Conservation (phyloP, 768 basidiomycete genomes). For the Suillus fuscotomentosus region DNA sequence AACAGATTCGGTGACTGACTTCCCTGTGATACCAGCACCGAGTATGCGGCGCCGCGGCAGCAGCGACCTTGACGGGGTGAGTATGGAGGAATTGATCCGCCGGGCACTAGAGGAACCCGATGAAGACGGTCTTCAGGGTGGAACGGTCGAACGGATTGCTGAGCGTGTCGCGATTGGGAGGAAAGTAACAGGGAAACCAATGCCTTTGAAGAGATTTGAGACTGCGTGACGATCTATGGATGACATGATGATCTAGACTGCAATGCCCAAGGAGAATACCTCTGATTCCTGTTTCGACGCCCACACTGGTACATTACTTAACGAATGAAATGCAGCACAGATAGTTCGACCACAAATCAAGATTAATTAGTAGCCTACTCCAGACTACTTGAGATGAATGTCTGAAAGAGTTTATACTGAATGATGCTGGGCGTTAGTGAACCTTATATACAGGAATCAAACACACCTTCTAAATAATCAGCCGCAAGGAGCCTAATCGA, state of each 20-base stretch:
- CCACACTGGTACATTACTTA: background rate
- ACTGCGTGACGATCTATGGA: slow-evolving; percentile 38
- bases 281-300: background rate
- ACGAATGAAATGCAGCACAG: background rate
- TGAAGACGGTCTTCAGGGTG: slow-evolving; percentile 35
- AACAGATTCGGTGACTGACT: slow-evolving; percentile 21
- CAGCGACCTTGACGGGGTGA: slow-evolving; percentile 40
- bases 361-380: background rate
- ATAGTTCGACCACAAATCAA: background rate
- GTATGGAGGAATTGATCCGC: slow-evolving; percentile 68
- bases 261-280: background rate
- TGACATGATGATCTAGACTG: background rate
- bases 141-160: slow-evolving; percentile 58
- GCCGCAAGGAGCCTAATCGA: slow-evolving; percentile 52
- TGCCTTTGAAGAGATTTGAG: slow-evolving; percentile 62
- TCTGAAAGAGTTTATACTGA: background rate
- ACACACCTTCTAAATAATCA: slow-evolving; percentile 63
- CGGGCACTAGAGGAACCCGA: slow-evolving; percentile 60
- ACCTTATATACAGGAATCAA: background rate
- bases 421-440: background rate
- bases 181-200: slow-evolving; percentile 42
- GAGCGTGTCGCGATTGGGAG: slow-evolving; percentile 59
- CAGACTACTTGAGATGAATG: background rate
- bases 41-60: slow-evolving; percentile 54
- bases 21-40: slow-evolving; percentile 56